phyloP scores from a whole-genome alignment of 495 filamentous ascomycete genomes.

The Lindgomyces ingoldianus region DNA sequence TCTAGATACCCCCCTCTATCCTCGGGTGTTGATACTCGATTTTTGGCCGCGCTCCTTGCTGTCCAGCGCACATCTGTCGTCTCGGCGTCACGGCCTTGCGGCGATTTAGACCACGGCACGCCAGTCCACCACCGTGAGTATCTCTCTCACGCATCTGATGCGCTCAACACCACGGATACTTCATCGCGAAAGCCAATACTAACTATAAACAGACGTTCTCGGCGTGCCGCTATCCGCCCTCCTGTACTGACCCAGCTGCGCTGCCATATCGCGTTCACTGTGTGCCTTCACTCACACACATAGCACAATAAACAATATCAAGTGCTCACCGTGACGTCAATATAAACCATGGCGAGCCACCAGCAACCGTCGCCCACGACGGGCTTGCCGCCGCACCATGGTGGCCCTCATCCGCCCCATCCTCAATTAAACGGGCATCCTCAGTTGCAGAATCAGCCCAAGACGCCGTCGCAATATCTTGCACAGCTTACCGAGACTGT shows the following conservation, averaged over 20 bases:
- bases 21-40: not conserved
- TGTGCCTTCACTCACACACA: not conserved
- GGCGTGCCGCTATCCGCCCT: not conserved
- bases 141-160: not conserved
- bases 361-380: slow-evolving; percentile 41
- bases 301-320: not conserved
- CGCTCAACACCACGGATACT: not conserved
- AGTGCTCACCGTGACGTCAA: not conserved
- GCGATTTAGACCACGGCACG: not conserved
- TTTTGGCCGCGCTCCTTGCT: not conserved
- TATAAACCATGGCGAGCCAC: slow-evolving; percentile 33
- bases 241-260: not conserved
- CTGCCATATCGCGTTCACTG: not conserved
- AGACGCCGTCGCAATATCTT: slow-evolving; percentile 61
- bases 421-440: slow-evolving; percentile 37
- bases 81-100: not conserved
- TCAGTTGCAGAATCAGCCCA: slow-evolving; percentile 54
- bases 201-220: not conserved
- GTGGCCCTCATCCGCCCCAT: slow-evolving; percentile 35
- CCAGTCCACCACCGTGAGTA: not conserved
- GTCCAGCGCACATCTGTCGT: not conserved
- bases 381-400: slow-evolving; percentile 39
- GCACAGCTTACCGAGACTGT: slow-evolving; percentile 74
- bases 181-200: not conserved
- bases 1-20: not conserved